A percentile compares a stretch with the other conserved stretches of the same genome.
Evolutionary conservation across 345 rosid genomes (phyloP).

Genomic region (Salix exigua): DNA sequence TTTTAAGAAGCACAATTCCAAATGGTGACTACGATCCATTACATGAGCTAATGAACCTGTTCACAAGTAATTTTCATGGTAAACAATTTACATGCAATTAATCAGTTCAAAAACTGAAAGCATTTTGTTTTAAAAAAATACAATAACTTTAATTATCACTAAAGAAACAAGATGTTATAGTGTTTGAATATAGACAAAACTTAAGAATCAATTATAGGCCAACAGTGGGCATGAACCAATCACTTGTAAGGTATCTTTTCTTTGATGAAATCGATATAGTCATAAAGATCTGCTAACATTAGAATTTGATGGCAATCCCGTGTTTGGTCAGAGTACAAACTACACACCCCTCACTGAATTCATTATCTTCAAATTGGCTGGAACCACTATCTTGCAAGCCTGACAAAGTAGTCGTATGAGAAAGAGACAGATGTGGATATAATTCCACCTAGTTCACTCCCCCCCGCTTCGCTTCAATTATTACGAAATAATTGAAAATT

Average conservation of each 20-base stretch:
- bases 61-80: no score
- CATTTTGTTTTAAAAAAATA: no score
- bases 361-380: not conserved
- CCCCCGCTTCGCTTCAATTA: not conserved
- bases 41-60: no score
- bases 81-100: no score
- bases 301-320: not conserved
- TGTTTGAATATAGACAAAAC: not conserved
- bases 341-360: no score
- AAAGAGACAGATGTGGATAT: not conserved
- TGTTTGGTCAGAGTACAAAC: not conserved
- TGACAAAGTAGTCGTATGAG: conserved; percentile 22
- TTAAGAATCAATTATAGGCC: conserved; percentile 5
- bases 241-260: not conserved
- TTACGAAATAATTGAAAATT: not conserved
- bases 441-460: conserved; percentile 2
- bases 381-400: conserved; percentile 22
- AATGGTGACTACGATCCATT: no score
- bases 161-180: not conserved
- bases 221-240: not conserved
- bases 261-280: not conserved
- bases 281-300: not conserved
- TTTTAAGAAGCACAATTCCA: no score
- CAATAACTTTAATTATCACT: no score
- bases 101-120: no score